These are phyloP conservation scores for Amphirosellinia nigrospora DNA, from an alignment of 495 filamentous ascomycete genomes.

Conservation along the genomic window DNA sequence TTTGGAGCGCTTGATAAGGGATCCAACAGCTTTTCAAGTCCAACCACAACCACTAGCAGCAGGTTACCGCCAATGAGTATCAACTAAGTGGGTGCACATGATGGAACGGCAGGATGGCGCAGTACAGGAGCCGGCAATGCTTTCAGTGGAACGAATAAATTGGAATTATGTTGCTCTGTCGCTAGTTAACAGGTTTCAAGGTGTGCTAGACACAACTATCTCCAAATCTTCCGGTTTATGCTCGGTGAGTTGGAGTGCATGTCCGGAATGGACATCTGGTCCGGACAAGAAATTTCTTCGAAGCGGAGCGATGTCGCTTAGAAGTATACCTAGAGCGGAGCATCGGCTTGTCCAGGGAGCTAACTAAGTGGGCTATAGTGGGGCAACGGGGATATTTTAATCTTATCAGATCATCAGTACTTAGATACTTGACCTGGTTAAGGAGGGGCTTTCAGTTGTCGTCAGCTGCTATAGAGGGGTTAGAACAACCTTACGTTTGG, in stretches of 20 bases:
- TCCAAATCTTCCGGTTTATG: constrained; percentile 22
- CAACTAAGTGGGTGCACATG: constrained; percentile 37
- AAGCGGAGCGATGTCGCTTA: constrained; percentile 28
- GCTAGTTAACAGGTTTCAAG: constrained; percentile 5
- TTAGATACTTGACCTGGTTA: constrained; percentile 1
- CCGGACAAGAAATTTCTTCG: constrained; percentile 21
- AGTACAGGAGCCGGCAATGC: constrained; percentile 2
- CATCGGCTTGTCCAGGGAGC: background rate
- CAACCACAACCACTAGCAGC: background rate
- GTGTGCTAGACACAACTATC: constrained; percentile 3
- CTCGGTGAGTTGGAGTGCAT: constrained; percentile 27
- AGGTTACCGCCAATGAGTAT: constrained; percentile 25
- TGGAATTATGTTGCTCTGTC: constrained; percentile 3
- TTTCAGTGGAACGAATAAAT: constrained; percentile 10
- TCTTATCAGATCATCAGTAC: constrained; percentile 32
- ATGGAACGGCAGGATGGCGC: constrained; percentile 11
- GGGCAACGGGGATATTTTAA: constrained; percentile 2
- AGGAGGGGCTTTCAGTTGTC: constrained; percentile 18
- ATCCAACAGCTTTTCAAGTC: background rate
- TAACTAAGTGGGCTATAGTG: constrained; percentile 1
- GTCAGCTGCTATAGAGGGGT: constrained; percentile 22
- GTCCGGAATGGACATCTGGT: constrained; percentile 12
- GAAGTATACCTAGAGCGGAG: background rate
- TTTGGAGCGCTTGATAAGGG: background rate
- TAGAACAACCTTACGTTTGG: background rate